Conservation (phyloP, 441 rosid genomes). For the Erodium texanum region DNA sequence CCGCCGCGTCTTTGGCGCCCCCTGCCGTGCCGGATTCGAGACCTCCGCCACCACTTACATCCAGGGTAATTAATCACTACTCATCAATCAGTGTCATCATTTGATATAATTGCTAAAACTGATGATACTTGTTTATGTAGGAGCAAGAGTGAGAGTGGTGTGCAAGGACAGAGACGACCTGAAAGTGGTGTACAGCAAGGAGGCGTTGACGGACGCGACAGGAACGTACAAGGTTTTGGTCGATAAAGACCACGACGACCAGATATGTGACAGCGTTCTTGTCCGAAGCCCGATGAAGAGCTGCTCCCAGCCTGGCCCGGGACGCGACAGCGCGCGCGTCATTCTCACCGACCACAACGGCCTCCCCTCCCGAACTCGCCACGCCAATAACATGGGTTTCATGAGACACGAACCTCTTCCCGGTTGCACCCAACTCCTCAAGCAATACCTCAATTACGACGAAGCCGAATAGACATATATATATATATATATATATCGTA, state of each 20-base stretch:
- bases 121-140: too few relatives aligned
- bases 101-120: too few relatives aligned
- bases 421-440: not conserved
- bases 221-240: not conserved
- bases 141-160: not conserved
- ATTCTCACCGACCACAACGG: not conserved
- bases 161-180: not conserved
- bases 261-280: not conserved
- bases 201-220: not conserved
- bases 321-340: not conserved
- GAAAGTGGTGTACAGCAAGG: not conserved
- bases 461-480: not conserved
- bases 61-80: not conserved
- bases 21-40: not conserved
- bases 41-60: slow-evolving; percentile 4
- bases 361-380: not conserved
- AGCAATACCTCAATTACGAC: not conserved
- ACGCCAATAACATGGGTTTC: not conserved
- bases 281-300: not conserved
- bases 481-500: too few relatives aligned
- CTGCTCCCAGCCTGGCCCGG: not conserved
- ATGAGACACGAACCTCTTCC: not conserved
- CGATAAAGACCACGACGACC: not conserved
- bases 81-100: too few relatives aligned
- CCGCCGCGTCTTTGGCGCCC: not conserved